These are phyloP conservation scores for Auxenochlorella pyrenoidosa DNA, from an alignment of 139 green algal species.

Conservation along the genomic window DNA sequence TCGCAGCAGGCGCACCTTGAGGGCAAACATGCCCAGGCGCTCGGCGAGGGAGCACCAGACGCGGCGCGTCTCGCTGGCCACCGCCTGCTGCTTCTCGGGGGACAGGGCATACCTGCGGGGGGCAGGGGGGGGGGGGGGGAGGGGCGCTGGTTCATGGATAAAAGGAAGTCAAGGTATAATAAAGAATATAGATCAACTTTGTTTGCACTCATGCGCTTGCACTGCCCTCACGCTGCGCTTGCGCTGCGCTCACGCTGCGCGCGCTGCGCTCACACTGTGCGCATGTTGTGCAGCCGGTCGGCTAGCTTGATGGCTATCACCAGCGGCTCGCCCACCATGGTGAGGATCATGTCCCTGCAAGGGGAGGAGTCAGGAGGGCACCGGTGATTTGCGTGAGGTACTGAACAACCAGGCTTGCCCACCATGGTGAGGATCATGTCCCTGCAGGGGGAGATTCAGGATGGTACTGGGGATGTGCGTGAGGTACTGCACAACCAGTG, in stretches of 20 bases:
- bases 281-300: conserved; percentile 98
- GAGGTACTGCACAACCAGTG: too few species aligned
- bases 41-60: conserved; percentile 96
- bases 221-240: too few species aligned
- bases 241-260: too few species aligned
- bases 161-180: too few species aligned
- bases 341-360: conserved; percentile 69
- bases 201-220: too few species aligned
- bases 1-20: conserved; percentile 86
- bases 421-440: conserved; percentile 81
- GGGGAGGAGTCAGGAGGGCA: neutral
- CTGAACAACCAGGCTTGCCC: too few species aligned
- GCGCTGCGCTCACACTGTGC: conserved; percentile 72
- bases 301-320: conserved; percentile 96
- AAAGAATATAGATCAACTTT: too few species aligned
- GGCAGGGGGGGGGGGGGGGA: too few species aligned
- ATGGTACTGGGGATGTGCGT: too few species aligned
- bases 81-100: conserved; percentile 72
- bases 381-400: too few species aligned
- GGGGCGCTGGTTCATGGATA: too few species aligned
- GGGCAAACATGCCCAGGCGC: conserved; percentile 88
- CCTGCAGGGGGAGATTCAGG: neutral
- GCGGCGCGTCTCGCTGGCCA: conserved; percentile 89
- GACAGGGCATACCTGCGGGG: conserved; percentile 67
- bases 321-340: conserved; percentile 83